Conservation (phyloP, 1,284 basidiomycete species). For the Apiotrichum domesticum region DNA sequence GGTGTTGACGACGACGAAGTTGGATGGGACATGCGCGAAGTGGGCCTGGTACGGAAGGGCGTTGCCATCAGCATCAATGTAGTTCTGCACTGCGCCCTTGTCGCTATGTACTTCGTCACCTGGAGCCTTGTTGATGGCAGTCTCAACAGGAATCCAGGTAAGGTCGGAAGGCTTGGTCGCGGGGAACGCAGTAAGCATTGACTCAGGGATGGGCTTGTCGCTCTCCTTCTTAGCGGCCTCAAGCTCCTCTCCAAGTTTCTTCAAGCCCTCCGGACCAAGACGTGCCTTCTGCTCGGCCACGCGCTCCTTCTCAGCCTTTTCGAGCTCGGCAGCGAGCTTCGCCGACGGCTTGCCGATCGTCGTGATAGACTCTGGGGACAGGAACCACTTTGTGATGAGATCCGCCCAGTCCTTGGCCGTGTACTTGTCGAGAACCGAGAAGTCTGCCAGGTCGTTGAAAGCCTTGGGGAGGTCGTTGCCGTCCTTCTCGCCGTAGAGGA, state of each 20-base stretch:
- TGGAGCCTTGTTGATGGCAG: conserved; percentile 39
- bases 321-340: conserved; percentile 71
- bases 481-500: conserved; percentile 78
- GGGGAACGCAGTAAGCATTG: conserved; percentile 75
- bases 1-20: conserved; percentile 79
- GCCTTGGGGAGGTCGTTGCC: conserved; percentile 70
- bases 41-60: conserved; percentile 82
- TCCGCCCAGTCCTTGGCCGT: conserved; percentile 68
- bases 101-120: conserved; percentile 23
- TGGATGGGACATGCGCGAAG: conserved; percentile 85
- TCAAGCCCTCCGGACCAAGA: conserved; percentile 76
- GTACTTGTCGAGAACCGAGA: conserved; percentile 64
- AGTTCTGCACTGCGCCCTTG: conserved; percentile 52
- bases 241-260: conserved; percentile 62
- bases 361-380: conserved; percentile 63
- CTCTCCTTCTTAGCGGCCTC: conserved; percentile 83
- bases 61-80: conserved; percentile 65
- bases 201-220: conserved; percentile 70
- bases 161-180: conserved; percentile 81
- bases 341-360: conserved; percentile 86
- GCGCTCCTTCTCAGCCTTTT: conserved; percentile 73
- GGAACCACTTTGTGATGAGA: conserved; percentile 66
- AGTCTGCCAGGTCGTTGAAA: conserved; percentile 75
- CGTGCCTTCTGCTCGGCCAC: conserved; percentile 63
- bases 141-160: conserved; percentile 90